phyloP scores from a whole-genome alignment of 2,329 filamentous ascomycete species.

The Fusarium sp. region DNA sequence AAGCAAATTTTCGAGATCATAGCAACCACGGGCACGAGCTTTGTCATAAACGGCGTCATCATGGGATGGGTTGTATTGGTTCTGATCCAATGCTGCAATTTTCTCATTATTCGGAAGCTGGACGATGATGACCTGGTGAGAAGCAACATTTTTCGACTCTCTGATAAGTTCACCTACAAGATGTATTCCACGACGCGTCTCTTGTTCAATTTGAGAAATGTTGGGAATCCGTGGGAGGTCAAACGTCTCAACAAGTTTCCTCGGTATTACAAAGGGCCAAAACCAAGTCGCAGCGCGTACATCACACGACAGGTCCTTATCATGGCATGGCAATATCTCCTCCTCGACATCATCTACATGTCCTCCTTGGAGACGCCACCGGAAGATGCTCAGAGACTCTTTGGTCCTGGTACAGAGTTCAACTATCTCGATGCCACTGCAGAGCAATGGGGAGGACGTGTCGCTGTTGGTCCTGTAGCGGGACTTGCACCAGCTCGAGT shows the following conservation, averaged over 20 bases:
- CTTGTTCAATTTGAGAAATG: neutral
- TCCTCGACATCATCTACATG: neutral
- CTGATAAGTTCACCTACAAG: neutral
- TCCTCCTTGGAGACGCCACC: neutral
- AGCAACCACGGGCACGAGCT: neutral
- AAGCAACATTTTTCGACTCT: neutral
- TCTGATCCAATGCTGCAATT: neutral
- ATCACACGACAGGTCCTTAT: neutral
- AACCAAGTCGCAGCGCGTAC: neutral
- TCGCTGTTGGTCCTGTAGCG: neutral
- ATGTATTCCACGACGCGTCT: neutral
- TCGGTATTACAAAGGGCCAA: neutral
- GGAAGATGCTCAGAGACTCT: conserved; percentile 1
- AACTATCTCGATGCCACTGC: conserved; percentile 10
- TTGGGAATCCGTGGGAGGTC: neutral
- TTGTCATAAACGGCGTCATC: conserved; percentile 6
- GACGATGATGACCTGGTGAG: neutral
- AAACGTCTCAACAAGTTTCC: neutral
- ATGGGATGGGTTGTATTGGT: neutral
- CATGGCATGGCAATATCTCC: neutral
- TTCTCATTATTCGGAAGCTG: neutral
- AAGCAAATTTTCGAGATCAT: neutral
- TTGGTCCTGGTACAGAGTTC: conserved; percentile 16
- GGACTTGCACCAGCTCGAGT: neutral
- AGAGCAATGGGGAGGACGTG: conserved; percentile 22